Conservation (phyloP, 108 stramenopile species). For the Cyclotella choctawhatcheeana region DNA sequence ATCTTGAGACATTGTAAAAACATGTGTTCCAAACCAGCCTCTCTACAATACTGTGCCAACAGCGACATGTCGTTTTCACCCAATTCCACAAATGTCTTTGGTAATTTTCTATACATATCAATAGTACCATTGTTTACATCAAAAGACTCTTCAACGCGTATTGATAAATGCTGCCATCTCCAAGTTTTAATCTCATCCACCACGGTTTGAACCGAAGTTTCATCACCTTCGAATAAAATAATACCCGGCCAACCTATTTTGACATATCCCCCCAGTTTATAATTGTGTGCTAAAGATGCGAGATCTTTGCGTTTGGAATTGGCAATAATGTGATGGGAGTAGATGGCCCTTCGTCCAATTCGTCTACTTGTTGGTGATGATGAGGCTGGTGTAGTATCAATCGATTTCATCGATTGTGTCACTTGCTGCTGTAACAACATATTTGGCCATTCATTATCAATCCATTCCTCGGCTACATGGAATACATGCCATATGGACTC, state of each 20-base stretch:
- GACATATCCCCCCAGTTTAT: slow-evolving; percentile 69
- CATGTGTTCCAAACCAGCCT: slow-evolving; percentile 69
- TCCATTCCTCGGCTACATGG: slow-evolving; percentile 70
- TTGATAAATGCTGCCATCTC: slow-evolving; percentile 81
- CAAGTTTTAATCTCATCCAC: slow-evolving; percentile 68
- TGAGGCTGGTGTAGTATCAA: neutral
- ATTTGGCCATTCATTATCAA: slow-evolving; percentile 59
- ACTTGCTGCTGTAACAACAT: slow-evolving; percentile 10
- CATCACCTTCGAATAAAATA: slow-evolving; percentile 74
- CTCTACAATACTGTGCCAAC: slow-evolving; percentile 63
- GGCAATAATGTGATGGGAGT: slow-evolving; percentile 90
- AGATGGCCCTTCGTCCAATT: slow-evolving; percentile 76
- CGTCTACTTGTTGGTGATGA: neutral
- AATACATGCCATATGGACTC: slow-evolving; percentile 76
- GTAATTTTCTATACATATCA: slow-evolving; percentile 25
- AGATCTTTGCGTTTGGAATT: slow-evolving; percentile 74
- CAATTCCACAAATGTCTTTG: slow-evolving; percentile 36
- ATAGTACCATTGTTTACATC: slow-evolving; percentile 3
- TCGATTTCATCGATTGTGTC: neutral
- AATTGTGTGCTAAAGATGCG: slow-evolving; percentile 56
- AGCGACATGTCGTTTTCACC: slow-evolving; percentile 77
- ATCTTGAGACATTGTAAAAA: slow-evolving; percentile 78
- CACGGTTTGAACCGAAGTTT: slow-evolving; percentile 62
- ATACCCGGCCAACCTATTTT: slow-evolving; percentile 89
- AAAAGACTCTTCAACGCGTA: slow-evolving; percentile 69